These are phyloP conservation scores for Yarrowia hollandica DNA, from an alignment of 805 yeast species.

Conservation along the genomic window DNA sequence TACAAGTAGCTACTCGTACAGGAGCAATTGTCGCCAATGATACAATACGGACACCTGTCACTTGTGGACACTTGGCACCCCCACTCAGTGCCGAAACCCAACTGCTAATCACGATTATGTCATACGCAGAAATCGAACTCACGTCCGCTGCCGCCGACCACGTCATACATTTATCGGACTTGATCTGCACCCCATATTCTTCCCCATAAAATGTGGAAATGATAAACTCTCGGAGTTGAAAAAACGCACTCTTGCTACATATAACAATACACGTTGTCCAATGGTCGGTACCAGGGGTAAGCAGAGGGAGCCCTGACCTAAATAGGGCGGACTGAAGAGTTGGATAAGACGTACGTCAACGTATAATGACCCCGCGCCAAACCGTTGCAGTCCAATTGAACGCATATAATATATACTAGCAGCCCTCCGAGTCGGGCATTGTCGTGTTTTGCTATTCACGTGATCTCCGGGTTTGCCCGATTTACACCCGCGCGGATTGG, in stretches of 20 bases:
- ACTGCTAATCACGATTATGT: slow-evolving; percentile 7
- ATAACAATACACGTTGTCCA: neutral
- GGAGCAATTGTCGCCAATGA: too few relatives aligned
- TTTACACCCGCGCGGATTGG: slow-evolving; percentile 6
- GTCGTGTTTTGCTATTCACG: slow-evolving; percentile 3
- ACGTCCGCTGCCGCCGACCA: neutral
- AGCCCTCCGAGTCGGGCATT: neutral
- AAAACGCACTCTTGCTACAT: neutral
- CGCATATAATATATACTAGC: neutral
- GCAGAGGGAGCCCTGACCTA: neutral
- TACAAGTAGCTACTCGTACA: too few relatives aligned
- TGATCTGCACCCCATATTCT: slow-evolving; percentile 23
- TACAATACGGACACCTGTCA: too few relatives aligned
- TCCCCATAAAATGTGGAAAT: slow-evolving; percentile 5
- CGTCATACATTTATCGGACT: neutral
- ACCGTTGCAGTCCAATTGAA: too few relatives aligned
- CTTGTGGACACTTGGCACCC: neutral
- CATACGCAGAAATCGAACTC: slow-evolving; percentile 3
- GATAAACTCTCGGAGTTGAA: neutral
- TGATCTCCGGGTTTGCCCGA: slow-evolving; percentile 21
- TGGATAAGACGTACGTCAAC: too few relatives aligned
- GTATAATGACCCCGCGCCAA: neutral
- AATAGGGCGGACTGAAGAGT: too few relatives aligned
- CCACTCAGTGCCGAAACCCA: too few relatives aligned
- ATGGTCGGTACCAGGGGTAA: neutral